Evolutionary conservation across 768 basidiomycete genomes (phyloP).

Genomic region (Trametes maxima): DNA sequence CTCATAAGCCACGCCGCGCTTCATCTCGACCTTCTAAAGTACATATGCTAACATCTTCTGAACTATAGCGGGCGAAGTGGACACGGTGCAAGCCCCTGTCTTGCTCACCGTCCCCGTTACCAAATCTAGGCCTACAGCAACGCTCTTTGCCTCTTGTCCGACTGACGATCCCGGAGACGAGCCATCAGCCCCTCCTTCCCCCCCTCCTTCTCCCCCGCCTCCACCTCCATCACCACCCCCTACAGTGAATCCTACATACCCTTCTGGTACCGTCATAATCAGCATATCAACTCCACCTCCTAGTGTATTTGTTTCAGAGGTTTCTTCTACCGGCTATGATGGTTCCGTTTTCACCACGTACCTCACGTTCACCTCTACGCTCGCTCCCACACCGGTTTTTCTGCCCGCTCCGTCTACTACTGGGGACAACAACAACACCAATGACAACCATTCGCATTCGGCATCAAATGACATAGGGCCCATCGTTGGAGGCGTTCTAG

Average conservation of each 20-base stretch:
- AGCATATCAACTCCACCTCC: constrained; percentile 35
- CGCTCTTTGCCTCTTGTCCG: constrained; percentile 45
- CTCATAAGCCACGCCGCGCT: background rate
- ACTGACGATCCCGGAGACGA: constrained; percentile 14
- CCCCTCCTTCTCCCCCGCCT: constrained; percentile 3
- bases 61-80: constrained; percentile 28
- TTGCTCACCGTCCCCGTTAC: constrained; percentile 39
- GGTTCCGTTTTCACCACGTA: constrained; percentile 42
- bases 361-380: constrained; percentile 42
- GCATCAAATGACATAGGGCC: constrained; percentile 41
- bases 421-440: background rate
- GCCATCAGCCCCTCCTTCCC: background rate
- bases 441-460: constrained; percentile 13
- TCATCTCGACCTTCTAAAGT: background rate
- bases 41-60: too few relatives aligned
- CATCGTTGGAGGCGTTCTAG: constrained; percentile 56
- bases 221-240: background rate
- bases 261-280: constrained; percentile 5
- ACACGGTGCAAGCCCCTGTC: constrained; percentile 44
- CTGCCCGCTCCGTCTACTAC: constrained; percentile 28
- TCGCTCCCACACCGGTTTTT: constrained; percentile 32
- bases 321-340: constrained; percentile 43
- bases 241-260: background rate
- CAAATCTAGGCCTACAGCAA: constrained; percentile 36
- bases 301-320: constrained; percentile 33